Conservation (phyloP, 106 monocot species). For the Dactylorhiza incarnata region DNA sequence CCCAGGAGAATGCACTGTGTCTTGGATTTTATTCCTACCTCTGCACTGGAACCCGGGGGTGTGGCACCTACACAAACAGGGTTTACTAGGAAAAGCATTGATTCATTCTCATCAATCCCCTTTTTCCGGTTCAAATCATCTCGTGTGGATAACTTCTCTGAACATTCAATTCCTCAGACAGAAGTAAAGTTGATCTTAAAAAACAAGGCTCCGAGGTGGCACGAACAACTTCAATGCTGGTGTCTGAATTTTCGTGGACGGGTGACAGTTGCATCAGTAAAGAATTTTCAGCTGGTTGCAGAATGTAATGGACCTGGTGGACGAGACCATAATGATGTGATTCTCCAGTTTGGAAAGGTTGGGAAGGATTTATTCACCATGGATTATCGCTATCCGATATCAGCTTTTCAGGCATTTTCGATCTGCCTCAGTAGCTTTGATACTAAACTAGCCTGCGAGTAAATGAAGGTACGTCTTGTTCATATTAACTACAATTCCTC, state of each 20-base stretch:
- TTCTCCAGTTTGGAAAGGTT: constrained; percentile 89
- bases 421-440: constrained; percentile 93
- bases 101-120: constrained; percentile 57
- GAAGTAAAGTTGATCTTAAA: constrained; percentile 42
- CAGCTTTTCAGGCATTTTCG: constrained; percentile 89
- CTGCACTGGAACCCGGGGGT: constrained; percentile 66
- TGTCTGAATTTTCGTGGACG: constrained; percentile 85
- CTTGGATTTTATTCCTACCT: constrained; percentile 79
- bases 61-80: constrained; percentile 52
- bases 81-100: constrained; percentile 38
- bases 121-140: constrained; percentile 75
- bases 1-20: constrained; percentile 86
- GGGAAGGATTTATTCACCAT: constrained; percentile 92
- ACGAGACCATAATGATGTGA: constrained; percentile 48
- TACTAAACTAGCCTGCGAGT: constrained; percentile 82
- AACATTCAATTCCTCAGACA: constrained; percentile 13
- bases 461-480: constrained; percentile 8
- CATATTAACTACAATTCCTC: not conserved
- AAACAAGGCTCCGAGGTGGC: constrained; percentile 91
- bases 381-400: constrained; percentile 81
- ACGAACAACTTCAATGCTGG: constrained; percentile 90
- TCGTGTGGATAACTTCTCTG: constrained; percentile 15
- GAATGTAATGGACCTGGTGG: constrained; percentile 27
- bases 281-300: constrained; percentile 86
- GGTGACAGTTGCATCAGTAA: constrained; percentile 89